Conservation (phyloP, 164 flowering plant genomes). For the Vitis riparia region DNA sequence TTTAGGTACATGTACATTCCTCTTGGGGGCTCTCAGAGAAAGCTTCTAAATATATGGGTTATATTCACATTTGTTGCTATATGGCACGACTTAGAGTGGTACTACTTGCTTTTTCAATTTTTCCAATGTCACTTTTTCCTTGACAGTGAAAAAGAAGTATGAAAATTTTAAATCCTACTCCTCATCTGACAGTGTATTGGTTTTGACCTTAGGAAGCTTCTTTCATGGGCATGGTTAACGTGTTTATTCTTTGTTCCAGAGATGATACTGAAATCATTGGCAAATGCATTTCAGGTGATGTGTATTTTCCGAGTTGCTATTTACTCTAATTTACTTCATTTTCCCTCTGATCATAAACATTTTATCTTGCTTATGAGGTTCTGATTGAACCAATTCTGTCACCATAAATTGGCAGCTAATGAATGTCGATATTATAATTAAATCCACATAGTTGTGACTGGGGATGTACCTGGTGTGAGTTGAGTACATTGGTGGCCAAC, state of each 20-base stretch:
- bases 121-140: background rate
- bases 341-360: background rate
- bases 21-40: slow-evolving; percentile 85
- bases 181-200: slow-evolving; percentile 7
- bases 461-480: no score
- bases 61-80: slow-evolving; percentile 98
- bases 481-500: no score
- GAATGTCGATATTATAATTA: no score
- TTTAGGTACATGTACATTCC: slow-evolving; percentile 94
- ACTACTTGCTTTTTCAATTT: slow-evolving; percentile 14
- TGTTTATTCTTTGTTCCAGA: slow-evolving; percentile 91
- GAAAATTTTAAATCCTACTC: background rate
- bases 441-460: no score
- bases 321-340: background rate
- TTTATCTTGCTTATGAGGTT: no score
- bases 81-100: slow-evolving; percentile 99
- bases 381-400: no score
- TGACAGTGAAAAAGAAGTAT: background rate
- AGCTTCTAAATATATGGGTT: slow-evolving; percentile 88
- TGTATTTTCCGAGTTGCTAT: background rate
- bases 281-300: slow-evolving; percentile 60
- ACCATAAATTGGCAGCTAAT: no score
- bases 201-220: slow-evolving; percentile 74
- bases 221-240: slow-evolving; percentile 99
- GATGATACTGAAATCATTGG: slow-evolving; percentile 72